These are phyloP conservation scores for Arctium lappa DNA, from an alignment of 129 eudicot species.

Conservation along the genomic window DNA sequence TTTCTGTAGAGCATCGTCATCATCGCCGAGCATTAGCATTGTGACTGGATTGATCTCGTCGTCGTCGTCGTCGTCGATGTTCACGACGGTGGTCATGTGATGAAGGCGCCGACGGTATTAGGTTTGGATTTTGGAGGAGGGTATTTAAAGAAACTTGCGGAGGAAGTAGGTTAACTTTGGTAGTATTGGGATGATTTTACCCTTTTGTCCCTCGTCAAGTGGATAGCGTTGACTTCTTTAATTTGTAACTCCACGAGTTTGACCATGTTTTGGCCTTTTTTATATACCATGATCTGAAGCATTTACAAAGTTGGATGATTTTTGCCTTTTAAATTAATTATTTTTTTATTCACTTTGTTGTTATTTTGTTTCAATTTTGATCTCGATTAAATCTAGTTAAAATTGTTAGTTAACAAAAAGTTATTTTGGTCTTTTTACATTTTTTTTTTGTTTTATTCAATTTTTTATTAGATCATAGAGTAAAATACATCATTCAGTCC, in stretches of 20 bases:
- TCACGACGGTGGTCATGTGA: constrained; percentile 12
- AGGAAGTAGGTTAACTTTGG: constrained; percentile 15
- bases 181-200: constrained; percentile 19
- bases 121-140: constrained; percentile 2
- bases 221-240: constrained; percentile 12
- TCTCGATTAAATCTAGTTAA: too few species aligned
- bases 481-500: too few species aligned
- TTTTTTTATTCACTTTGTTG: too few species aligned
- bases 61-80: constrained; percentile 31
- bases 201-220: constrained; percentile 19
- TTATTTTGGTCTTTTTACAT: too few species aligned
- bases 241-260: not conserved
- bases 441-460: too few species aligned
- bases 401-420: too few species aligned
- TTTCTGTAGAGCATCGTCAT: constrained; percentile 5
- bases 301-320: too few species aligned
- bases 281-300: too few species aligned
- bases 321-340: too few species aligned
- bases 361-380: too few species aligned
- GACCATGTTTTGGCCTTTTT: not conserved
- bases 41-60: constrained; percentile 44
- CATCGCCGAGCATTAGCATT: constrained; percentile 22
- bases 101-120: constrained; percentile 13
- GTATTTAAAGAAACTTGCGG: constrained; percentile 21
- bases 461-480: too few species aligned